Evolutionary conservation across 1,284 basidiomycete genomes (phyloP), one percentile per base, ranked within the genome.

Genomic region (Fomitopsis schrenkii): DNA sequence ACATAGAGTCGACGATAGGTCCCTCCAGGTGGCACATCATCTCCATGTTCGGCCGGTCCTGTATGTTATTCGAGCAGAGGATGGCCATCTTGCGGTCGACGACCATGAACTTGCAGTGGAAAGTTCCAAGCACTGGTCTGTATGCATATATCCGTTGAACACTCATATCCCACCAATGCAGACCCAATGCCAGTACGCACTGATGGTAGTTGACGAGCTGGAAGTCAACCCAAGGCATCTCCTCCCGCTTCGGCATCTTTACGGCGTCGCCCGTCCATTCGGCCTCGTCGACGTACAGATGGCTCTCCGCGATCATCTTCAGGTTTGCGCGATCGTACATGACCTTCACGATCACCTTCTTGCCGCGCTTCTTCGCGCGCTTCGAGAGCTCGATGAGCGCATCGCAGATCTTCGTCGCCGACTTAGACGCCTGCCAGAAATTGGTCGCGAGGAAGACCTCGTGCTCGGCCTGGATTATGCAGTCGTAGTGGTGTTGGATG

Each of bases 41-140:
- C 72, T 90, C 86, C 63, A 88, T 71, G 67, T 88, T 87, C 8
- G 84, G 82, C 26, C 85, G 81, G 67, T 89, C 83, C 74, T 91
- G 90, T 57, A 92, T 89, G 64, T 92, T 92, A 74, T 90, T 91
- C 60, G 82, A 85, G 73, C 90, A 90, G 65, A 93, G 75, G 59
- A 91, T 75, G 0, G 86, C 90, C 35, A 91, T 79, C 66, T 84
- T 86, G 17, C 90, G 80, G 69, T 93, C 91, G 9, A 93, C 85
- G 59, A 92, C 78, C 70, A 91, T 78, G 64, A 89, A 90, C 71
- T 93, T 92, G 50, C 87, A 85, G 68, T 93, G 91, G 74, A 93
- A 93, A 0, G 90, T 93, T 36, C 89, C 90, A 55, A 89, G 75
- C 19, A 86, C 65, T 1, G 87, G 85, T 28, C 81, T 66, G 59